Evolutionary conservation across 495 filamentous ascomycete species (phyloP).

Genomic region (Penicillium goetzii): DNA sequence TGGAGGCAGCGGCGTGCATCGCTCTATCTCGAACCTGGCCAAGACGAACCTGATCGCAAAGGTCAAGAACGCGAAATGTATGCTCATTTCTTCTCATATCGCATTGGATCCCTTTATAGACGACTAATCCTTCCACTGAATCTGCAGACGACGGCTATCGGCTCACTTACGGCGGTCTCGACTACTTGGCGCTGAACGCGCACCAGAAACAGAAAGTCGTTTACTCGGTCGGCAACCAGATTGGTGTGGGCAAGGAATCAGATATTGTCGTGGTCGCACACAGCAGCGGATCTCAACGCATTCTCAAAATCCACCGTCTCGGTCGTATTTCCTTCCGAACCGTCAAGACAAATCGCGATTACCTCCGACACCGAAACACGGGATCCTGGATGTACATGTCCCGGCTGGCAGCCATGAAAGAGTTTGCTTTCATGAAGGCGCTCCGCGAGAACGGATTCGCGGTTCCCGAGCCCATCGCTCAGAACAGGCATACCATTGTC

Average conservation of each 20-base stretch:
- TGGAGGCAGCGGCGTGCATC: slow-evolving; percentile 83
- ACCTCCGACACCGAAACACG: slow-evolving; percentile 77
- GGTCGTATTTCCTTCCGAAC: slow-evolving; percentile 96
- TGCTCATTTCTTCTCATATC: slow-evolving; percentile 3
- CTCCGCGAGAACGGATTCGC: slow-evolving; percentile 81
- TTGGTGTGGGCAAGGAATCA: slow-evolving; percentile 96
- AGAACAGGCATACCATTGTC: slow-evolving; percentile 91
- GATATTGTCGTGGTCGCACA: slow-evolving; percentile 93
- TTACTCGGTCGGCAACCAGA: slow-evolving; percentile 91
- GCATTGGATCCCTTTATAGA: background rate
- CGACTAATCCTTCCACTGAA: background rate
- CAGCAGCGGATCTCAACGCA: slow-evolving; percentile 60
- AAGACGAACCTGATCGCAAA: slow-evolving; percentile 91
- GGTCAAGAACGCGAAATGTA: slow-evolving; percentile 91
- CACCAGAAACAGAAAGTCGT: slow-evolving; percentile 76
- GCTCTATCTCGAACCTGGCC: slow-evolving; percentile 83
- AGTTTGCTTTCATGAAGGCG: slow-evolving; percentile 89
- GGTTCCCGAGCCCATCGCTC: slow-evolving; percentile 83
- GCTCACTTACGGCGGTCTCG: slow-evolving; percentile 93
- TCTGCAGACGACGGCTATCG: slow-evolving; percentile 87
- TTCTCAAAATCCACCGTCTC: slow-evolving; percentile 92
- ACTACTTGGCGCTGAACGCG: slow-evolving; percentile 92
- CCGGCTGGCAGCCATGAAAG: slow-evolving; percentile 86
- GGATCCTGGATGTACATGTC: slow-evolving; percentile 98
- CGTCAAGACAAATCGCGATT: slow-evolving; percentile 94